These are phyloP conservation scores for Acacia melanoxylon DNA, from an alignment of 306 rosid genomes.

Conservation along the genomic window DNA sequence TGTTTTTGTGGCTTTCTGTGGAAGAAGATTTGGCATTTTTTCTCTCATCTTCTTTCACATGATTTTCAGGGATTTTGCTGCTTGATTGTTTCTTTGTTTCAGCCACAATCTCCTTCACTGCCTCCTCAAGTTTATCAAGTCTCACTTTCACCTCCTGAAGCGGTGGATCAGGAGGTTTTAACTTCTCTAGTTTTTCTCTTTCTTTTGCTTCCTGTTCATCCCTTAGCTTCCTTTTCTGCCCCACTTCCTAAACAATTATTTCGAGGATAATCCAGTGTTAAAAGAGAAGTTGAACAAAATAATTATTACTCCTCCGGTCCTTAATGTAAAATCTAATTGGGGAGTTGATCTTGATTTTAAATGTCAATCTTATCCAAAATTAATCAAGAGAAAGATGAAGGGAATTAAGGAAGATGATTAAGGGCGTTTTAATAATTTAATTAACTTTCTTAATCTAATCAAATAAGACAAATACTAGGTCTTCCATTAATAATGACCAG, in stretches of 20 bases:
- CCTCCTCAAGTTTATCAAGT: slow-evolving; percentile 80
- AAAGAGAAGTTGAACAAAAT: slow-evolving; percentile 24
- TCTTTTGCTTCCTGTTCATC: slow-evolving; percentile 61
- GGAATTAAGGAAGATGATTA: no score
- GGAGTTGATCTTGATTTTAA: no score
- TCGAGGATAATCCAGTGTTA: slow-evolving; percentile 24
- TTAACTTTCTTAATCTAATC: no score
- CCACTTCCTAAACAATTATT: slow-evolving; percentile 64
- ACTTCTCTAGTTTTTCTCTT: slow-evolving; percentile 58
- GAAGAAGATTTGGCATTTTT: slow-evolving; percentile 27
- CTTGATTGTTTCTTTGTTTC: slow-evolving; percentile 53
- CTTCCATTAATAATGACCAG: no score
- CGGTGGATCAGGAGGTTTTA: slow-evolving; percentile 45
- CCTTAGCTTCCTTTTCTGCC: slow-evolving; percentile 61
- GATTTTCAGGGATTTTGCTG: slow-evolving; percentile 27
- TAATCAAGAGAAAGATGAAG: no score
- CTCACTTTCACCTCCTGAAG: slow-evolving; percentile 71
- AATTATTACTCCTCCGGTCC: background rate
- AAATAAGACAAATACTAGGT: no score
- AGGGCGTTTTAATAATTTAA: no score
- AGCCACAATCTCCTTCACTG: slow-evolving; percentile 69
- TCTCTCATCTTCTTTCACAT: slow-evolving; percentile 35
- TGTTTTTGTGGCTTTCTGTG: slow-evolving; percentile 29
- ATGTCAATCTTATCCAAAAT: no score
- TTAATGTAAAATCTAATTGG: no score